Evolutionary conservation across 306 rosid genomes (phyloP).

Genomic region (Dryas alaskensis): DNA sequence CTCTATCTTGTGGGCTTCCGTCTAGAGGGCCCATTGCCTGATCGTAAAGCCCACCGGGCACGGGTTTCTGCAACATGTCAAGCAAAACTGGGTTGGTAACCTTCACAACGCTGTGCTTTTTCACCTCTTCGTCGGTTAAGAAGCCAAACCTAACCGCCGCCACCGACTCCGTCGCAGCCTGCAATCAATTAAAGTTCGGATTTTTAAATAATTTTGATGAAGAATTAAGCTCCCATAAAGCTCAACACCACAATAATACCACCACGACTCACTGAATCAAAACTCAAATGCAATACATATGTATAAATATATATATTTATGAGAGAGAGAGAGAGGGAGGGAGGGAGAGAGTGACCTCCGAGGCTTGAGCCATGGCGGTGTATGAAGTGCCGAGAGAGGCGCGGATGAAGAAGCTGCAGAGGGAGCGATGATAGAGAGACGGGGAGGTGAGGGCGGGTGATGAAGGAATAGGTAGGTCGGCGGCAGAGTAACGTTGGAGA

Average conservation of each 20-base stretch:
- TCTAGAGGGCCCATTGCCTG: constrained; percentile 71
- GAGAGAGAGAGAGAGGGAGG: neutral
- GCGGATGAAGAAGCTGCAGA: too few relatives aligned
- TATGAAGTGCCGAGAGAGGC: too few relatives aligned
- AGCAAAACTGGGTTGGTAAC: constrained; percentile 41
- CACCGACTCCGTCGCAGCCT: constrained; percentile 61
- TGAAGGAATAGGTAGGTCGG: neutral
- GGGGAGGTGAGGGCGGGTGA: too few relatives aligned
- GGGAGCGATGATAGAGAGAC: neutral
- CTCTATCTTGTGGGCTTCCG: constrained; percentile 16
- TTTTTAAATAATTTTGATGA: neutral
- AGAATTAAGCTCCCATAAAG: neutral
- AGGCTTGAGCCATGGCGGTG: constrained; percentile 16
- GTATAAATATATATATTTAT: neutral
- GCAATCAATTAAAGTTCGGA: constrained; percentile 16
- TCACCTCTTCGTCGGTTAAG: constrained; percentile 55
- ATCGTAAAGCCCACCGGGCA: constrained; percentile 71
- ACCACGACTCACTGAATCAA: neutral
- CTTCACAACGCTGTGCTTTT: constrained; percentile 49
- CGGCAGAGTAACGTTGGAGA: neutral
- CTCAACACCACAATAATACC: neutral
- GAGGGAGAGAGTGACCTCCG: constrained; percentile 16
- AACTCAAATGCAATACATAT: neutral
- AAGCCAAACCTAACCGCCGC: constrained; percentile 64
- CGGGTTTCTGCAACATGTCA: constrained; percentile 40